Conservation (phyloP, 2,329 filamentous ascomycete genomes). For the Arthrobotrys pseudoclavata region DNA sequence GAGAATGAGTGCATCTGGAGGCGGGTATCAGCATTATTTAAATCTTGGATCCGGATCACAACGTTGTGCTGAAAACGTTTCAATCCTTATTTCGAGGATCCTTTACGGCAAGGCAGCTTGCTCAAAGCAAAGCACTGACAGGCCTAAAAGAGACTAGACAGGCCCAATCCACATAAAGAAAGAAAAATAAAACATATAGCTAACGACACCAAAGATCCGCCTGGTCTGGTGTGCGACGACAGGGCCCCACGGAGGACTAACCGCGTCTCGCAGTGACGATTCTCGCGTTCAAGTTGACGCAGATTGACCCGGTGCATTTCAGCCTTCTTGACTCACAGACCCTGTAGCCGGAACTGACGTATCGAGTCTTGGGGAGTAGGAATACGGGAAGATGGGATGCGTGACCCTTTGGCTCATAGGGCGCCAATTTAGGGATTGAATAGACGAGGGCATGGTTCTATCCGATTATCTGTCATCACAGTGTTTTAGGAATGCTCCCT, state of each 20-base stretch:
- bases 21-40: slow-evolving; percentile 58
- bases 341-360: slow-evolving; percentile 55
- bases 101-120: slow-evolving; percentile 60
- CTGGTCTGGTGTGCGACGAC: slow-evolving; percentile 43
- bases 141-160: slow-evolving; percentile 44
- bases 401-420: slow-evolving; percentile 59
- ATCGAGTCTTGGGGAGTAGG: slow-evolving; percentile 15
- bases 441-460: slow-evolving; percentile 58
- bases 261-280: slow-evolving; percentile 57
- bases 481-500: slow-evolving; percentile 54
- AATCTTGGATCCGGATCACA: slow-evolving; percentile 47
- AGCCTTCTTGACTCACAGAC: slow-evolving; percentile 56
- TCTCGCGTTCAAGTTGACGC: slow-evolving; percentile 53
- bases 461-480: slow-evolving; percentile 59
- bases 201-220: slow-evolving; percentile 39
- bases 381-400: slow-evolving; percentile 49
- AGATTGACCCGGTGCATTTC: slow-evolving; percentile 55
- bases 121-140: slow-evolving; percentile 29
- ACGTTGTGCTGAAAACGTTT: slow-evolving; percentile 52
- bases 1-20: slow-evolving; percentile 55
- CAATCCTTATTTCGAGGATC: slow-evolving; percentile 57
- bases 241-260: slow-evolving; percentile 33
- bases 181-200: slow-evolving; percentile 25
- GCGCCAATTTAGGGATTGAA: slow-evolving; percentile 58
- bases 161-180: slow-evolving; percentile 40